phyloP scores from a whole-genome alignment of 352 stramenopile species.

The Globisporangium middletonii region DNA sequence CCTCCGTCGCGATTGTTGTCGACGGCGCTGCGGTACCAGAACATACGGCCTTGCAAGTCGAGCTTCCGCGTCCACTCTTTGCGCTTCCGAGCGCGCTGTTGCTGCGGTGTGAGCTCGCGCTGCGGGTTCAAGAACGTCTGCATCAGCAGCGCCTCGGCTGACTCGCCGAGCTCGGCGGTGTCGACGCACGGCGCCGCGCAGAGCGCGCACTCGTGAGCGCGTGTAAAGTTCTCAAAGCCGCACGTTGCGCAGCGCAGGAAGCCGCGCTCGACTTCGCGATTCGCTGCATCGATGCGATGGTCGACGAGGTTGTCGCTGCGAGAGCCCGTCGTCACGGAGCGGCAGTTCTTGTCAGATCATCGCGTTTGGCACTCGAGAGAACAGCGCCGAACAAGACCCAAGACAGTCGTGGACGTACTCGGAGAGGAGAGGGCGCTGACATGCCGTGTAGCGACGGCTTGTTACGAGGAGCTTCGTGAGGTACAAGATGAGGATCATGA shows the following conservation, averaged over 20 bases:
- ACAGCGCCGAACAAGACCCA: not conserved
- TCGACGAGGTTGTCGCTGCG: conserved; percentile 7
- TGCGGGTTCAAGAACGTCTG: not conserved
- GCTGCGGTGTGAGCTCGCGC: not conserved
- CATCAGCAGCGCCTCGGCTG: not conserved
- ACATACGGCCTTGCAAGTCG: conserved; percentile 22
- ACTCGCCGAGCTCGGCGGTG: not conserved
- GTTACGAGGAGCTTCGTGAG: conserved; percentile 9
- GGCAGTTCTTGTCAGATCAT: not conserved
- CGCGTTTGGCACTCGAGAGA: not conserved
- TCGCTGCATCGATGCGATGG: conserved; percentile 12
- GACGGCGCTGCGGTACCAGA: conserved; percentile 13
- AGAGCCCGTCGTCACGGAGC: not conserved
- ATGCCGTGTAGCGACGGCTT: conserved; percentile 8
- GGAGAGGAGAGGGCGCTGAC: conserved; percentile 9
- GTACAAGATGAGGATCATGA: conserved; percentile 9
- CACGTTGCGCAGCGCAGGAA: not conserved
- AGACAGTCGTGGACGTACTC: conserved; percentile 2
- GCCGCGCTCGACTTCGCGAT: not conserved
- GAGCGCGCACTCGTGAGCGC: not conserved
- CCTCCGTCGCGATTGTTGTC: conserved; percentile 4
- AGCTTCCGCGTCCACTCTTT: conserved; percentile 34
- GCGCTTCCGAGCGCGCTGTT: conserved; percentile 3
- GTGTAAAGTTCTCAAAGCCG: conserved; percentile 12
- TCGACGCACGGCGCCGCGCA: conserved; percentile 46